Conservation (phyloP, 1,284 basidiomycete species). For the Cystobasidium slooffiae region DNA sequence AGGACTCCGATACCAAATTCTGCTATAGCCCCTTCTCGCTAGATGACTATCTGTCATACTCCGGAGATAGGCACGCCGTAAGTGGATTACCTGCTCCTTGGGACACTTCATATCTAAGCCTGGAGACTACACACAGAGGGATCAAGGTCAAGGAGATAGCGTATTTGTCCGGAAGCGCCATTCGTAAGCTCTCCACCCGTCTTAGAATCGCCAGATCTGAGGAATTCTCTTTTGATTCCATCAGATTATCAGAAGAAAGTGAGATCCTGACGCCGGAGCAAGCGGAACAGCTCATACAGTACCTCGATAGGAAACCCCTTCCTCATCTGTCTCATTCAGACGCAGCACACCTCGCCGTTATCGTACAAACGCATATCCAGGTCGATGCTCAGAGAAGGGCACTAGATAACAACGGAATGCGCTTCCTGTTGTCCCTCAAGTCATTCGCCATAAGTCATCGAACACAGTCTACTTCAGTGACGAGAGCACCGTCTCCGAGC, state of each 20-base stretch:
- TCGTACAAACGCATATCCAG: slow-evolving; percentile 59
- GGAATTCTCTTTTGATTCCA: neutral
- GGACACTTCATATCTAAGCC: too few relatives aligned
- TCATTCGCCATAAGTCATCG: slow-evolving; percentile 49
- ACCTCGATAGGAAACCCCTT: neutral
- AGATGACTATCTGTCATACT: neutral
- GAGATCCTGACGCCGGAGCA: neutral
- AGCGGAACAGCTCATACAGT: neutral
- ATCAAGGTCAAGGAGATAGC: too few relatives aligned
- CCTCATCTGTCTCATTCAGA: neutral
- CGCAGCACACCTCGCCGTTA: slow-evolving; percentile 43
- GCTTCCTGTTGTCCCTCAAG: slow-evolving; percentile 88
- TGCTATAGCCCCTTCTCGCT: neutral
- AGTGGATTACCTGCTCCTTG: too few relatives aligned
- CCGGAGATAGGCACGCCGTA: too few relatives aligned
- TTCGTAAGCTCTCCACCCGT: too few relatives aligned
- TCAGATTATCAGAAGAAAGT: neutral
- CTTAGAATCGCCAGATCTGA: neutral
- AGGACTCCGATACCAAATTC: neutral
- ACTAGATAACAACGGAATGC: slow-evolving; percentile 83
- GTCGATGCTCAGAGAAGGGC: slow-evolving; percentile 83
- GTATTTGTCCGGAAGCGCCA: too few relatives aligned
- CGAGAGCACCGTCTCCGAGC: neutral
- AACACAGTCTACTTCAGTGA: neutral
- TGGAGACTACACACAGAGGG: too few relatives aligned